Evolutionary conservation across 2,329 filamentous ascomycete species (phyloP).

Genomic region (Drechslerella dactyloides): DNA sequence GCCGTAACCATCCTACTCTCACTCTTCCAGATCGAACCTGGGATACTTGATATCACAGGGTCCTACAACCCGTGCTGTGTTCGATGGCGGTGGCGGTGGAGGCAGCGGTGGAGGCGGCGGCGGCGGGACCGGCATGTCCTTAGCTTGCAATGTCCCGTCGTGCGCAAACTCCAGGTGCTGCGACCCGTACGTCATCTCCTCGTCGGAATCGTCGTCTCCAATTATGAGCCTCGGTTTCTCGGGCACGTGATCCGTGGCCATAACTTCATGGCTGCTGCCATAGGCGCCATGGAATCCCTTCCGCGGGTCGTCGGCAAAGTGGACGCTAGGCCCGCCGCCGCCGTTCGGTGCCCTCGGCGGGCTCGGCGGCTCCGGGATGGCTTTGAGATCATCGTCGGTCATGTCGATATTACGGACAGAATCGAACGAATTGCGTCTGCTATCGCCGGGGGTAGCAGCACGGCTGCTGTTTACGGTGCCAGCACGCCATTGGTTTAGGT

Average conservation of each 20-base stretch:
- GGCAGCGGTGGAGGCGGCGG: slow-evolving; percentile 39
- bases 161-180: slow-evolving; percentile 28
- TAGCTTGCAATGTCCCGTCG: slow-evolving; percentile 29
- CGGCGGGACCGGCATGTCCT: slow-evolving; percentile 16
- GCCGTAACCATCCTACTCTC: neutral
- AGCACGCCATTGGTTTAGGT: slow-evolving; percentile 30
- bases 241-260: slow-evolving; percentile 22
- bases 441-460: slow-evolving; percentile 38
- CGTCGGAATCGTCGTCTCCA: slow-evolving; percentile 22
- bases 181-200: slow-evolving; percentile 43
- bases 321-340: slow-evolving; percentile 25
- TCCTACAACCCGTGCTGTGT: neutral
- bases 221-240: slow-evolving; percentile 8
- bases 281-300: slow-evolving; percentile 27
- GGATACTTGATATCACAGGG: slow-evolving; percentile 6
- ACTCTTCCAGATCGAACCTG: slow-evolving; percentile 38
- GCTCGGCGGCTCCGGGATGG: slow-evolving; percentile 34
- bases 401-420: slow-evolving; percentile 3
- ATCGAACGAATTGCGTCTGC: slow-evolving; percentile 39
- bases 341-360: slow-evolving; percentile 21
- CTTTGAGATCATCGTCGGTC: slow-evolving; percentile 22
- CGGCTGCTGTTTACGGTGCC: slow-evolving; percentile 46
- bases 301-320: slow-evolving; percentile 34
- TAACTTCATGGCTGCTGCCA: slow-evolving; percentile 19
- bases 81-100: slow-evolving; percentile 12